phyloP scores from a whole-genome alignment of 371 early-diverging fungal genomes.

The Gilbertella persicaria region DNA sequence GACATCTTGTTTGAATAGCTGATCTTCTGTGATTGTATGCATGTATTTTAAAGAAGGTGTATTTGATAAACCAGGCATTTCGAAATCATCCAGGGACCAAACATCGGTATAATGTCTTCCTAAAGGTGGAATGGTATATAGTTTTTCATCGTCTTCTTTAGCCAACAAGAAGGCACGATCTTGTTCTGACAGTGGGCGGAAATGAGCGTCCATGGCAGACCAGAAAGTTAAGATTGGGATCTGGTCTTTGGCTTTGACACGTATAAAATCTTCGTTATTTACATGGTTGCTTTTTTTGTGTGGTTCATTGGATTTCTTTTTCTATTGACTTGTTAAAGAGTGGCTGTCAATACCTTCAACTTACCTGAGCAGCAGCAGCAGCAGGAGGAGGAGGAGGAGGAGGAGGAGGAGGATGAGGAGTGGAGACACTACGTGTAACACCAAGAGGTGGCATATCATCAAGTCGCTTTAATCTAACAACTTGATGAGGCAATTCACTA shows the following conservation, averaged over 20 bases:
- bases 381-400: too few species aligned
- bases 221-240: constrained; percentile 82
- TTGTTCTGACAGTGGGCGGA: constrained; percentile 81
- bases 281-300: constrained; percentile 5
- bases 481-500: constrained; percentile 28
- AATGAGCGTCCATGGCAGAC: constrained; percentile 81
- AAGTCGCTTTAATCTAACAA: constrained; percentile 29
- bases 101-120: constrained; percentile 77
- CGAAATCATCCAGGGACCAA: constrained; percentile 85
- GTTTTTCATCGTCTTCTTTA: constrained; percentile 64
- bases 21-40: constrained; percentile 50
- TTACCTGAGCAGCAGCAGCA: too few species aligned
- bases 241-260: constrained; percentile 66
- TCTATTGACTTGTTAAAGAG: constrained; percentile 14
- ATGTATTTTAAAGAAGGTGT: constrained; percentile 48
- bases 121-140: constrained; percentile 73
- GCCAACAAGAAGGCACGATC: constrained; percentile 73
- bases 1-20: constrained; percentile 57
- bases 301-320: constrained; percentile 4
- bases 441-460: constrained; percentile 11
- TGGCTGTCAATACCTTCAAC: too few species aligned
- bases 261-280: constrained; percentile 35
- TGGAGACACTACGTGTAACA: constrained; percentile 21
- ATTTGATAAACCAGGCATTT: too few species aligned
- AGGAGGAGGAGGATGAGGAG: constrained; percentile 13